Evolutionary conservation across 2,329 filamentous ascomycete species (phyloP), one percentile per base, ranked within the genome.

Genomic region (Talaromyces verruculosus): DNA sequence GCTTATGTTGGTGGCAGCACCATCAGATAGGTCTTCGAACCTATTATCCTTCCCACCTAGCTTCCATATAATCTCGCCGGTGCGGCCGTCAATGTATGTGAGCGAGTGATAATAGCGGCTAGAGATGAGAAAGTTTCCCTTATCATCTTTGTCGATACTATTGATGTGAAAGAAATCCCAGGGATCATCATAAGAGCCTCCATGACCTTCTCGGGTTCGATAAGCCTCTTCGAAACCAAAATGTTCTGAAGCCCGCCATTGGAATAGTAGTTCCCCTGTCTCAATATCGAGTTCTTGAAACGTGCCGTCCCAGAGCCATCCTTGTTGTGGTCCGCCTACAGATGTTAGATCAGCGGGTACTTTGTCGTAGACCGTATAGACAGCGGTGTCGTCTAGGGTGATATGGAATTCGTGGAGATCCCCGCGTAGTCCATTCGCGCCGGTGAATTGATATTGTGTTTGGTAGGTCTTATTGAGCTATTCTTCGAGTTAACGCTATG

Each of bases 121-220:
- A 0, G 84, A 87, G 41, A 88, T 77, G 11, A 87, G 72, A 65
- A 84, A 88, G 69, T 87, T 83, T 5, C 83, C 83, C 0, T 78
- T 69, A 0, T 73, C 69, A 63, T 82, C 81, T 70, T 86, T 85
- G 69, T 85, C 82, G 30, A 87, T 74, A 43, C 83, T 83, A 72
- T 85, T 86, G 72, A 86, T 81, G 72, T 85, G 84, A 74, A 85
- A 85, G 72, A 82, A 85, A 69, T 86, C 84, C 78, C 81, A 86
- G 1, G 82, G 71, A 7, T 67, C 22, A 2, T 64, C 61, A 60
- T 67, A 15, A n/a, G 37, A 65, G 17, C 67, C 66, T 11, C 72
- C 73, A 13, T 68, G 63, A 5, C 66, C 69, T 47, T 72, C 69
- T 39, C 63, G 66, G 17, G 63, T 63, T 28, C 72, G 68, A 45